Percentiles rank a stretch among this genome's conserved stretches.
Conservation (phyloP, 1,284 basidiomycete species). For the Marasmius oreades region DNA sequence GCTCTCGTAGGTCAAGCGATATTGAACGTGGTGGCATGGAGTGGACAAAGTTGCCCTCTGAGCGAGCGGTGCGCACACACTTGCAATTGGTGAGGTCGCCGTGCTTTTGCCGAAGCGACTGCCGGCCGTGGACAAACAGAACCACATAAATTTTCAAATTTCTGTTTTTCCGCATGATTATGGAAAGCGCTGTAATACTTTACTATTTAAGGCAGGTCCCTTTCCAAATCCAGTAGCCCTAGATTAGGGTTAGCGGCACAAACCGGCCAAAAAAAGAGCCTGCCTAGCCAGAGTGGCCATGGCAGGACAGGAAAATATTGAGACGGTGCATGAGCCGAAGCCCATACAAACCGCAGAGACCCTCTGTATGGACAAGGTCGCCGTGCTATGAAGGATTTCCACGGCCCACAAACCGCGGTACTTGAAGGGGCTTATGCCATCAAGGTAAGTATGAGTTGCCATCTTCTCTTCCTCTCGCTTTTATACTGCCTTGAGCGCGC, state of each 20-base stretch:
- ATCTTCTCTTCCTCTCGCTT: neutral
- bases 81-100: too few relatives aligned
- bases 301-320: slow-evolving; percentile 10
- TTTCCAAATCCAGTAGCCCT: neutral
- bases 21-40: slow-evolving; percentile 15
- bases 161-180: neutral
- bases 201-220: neutral
- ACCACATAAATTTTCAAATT: neutral
- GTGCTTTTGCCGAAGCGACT: neutral
- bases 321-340: slow-evolving; percentile 43
- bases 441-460: slow-evolving; percentile 6
- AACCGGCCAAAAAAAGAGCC: slow-evolving; percentile 5
- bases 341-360: slow-evolving; percentile 38
- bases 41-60: neutral
- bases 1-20: slow-evolving; percentile 18
- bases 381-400: slow-evolving; percentile 46
- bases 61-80: slow-evolving; percentile 3
- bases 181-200: neutral
- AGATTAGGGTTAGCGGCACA: neutral
- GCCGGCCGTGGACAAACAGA: too few relatives aligned
- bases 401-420: slow-evolving; percentile 31
- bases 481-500: neutral
- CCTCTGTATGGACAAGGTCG: slow-evolving; percentile 39
- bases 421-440: slow-evolving; percentile 4
- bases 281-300: slow-evolving; percentile 7